Conservation (phyloP, 1,139 yeast genomes). For the Debaryomyces nepalensis region DNA sequence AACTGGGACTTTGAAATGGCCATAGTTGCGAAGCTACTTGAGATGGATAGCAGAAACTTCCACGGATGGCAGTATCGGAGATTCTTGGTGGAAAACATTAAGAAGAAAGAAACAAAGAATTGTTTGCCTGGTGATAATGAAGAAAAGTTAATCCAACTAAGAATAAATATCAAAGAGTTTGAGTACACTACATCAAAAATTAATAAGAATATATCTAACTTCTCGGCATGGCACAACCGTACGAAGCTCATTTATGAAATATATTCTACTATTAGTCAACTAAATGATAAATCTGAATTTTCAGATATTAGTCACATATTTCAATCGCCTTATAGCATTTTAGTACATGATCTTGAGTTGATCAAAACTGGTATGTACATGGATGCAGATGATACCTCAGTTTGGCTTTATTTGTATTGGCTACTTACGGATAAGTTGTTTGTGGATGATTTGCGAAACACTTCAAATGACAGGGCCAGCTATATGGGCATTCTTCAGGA, state of each 20-base stretch:
- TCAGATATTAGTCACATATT: slow-evolving; percentile 23
- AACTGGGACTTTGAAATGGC: slow-evolving; percentile 73
- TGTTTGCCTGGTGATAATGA: slow-evolving; percentile 11
- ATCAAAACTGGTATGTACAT: slow-evolving; percentile 86
- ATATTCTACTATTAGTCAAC: slow-evolving; percentile 28
- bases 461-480: slow-evolving; percentile 16
- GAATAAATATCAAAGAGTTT: slow-evolving; percentile 57
- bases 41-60: slow-evolving; percentile 78
- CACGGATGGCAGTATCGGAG: slow-evolving; percentile 98
- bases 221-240: slow-evolving; percentile 96
- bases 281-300: slow-evolving; percentile 23
- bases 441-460: slow-evolving; percentile 30
- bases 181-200: slow-evolving; percentile 79
- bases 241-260: slow-evolving; percentile 67
- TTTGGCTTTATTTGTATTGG: slow-evolving; percentile 92
- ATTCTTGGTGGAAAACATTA: slow-evolving; percentile 61
- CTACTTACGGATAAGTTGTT: slow-evolving; percentile 61
- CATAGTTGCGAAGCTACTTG: slow-evolving; percentile 69
- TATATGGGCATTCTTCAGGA: slow-evolving; percentile 40
- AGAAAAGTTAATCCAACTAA: slow-evolving; percentile 22
- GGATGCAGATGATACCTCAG: slow-evolving; percentile 92
- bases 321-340: slow-evolving; percentile 35
- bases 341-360: slow-evolving; percentile 65
- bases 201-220: slow-evolving; percentile 84
- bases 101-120: slow-evolving; percentile 27